Percentiles rank a stretch among this genome's conserved stretches.
phyloP scores from a whole-genome alignment of 2,329 filamentous ascomycete species.

The Penicillium crustosum region DNA sequence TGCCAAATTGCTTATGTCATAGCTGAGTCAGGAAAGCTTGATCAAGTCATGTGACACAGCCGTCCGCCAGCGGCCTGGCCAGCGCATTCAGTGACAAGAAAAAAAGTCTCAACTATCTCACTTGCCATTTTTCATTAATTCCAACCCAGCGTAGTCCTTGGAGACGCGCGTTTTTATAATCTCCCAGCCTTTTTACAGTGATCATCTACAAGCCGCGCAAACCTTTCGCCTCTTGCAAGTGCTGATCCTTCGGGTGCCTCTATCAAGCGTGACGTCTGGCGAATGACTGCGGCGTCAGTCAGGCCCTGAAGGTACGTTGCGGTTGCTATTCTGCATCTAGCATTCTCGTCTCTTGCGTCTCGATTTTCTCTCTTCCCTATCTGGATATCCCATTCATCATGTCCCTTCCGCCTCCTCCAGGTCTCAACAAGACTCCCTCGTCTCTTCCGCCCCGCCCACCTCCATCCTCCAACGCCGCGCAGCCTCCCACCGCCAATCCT shows the following conservation, averaged over 20 bases:
- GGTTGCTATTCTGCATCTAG: conserved; percentile 34
- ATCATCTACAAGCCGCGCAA: background rate
- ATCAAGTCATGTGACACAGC: background rate
- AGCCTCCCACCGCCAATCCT: conserved; percentile 38
- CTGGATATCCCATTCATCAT: conserved; percentile 58
- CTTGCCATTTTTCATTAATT: background rate
- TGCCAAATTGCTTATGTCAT: conserved; percentile 3
- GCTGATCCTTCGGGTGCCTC: conserved; percentile 7
- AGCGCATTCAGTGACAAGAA: background rate
- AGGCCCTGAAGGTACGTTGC: conserved; percentile 47
- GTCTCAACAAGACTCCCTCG: conserved; percentile 55
- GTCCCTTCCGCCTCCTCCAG: conserved; percentile 85
- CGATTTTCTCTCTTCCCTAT: conserved; percentile 1
- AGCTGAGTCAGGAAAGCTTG: conserved; percentile 10
- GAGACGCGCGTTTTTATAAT: background rate
- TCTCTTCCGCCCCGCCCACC: conserved; percentile 79
- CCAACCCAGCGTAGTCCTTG: background rate
- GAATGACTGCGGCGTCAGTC: conserved; percentile 36
- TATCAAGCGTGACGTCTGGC: conserved; percentile 39
- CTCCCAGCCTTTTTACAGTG: background rate
- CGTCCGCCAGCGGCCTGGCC: background rate
- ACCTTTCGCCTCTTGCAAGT: background rate
- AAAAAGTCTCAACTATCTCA: background rate
- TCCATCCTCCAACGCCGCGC: conserved; percentile 46
- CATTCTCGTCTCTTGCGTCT: conserved; percentile 28